Conservation (phyloP, 768 basidiomycete species). For the Suillus variegatus region DNA sequence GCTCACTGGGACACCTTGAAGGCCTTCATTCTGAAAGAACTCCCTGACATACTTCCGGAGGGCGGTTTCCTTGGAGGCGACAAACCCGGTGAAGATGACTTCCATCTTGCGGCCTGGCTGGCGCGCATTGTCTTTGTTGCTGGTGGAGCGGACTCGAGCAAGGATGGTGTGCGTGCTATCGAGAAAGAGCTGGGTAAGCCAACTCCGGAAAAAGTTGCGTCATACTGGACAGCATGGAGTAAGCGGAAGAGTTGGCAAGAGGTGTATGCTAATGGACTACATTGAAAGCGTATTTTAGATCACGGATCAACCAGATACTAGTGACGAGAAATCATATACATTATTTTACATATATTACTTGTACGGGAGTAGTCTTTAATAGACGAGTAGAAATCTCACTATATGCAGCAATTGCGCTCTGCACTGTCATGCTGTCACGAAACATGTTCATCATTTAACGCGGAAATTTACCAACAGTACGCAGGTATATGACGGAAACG, state of each 20-base stretch:
- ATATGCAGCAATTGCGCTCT: neutral
- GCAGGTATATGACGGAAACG: neutral
- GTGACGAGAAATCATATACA: neutral
- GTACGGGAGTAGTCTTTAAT: neutral
- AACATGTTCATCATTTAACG: neutral
- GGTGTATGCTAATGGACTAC: constrained; percentile 45
- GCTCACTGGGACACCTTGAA: constrained; percentile 40
- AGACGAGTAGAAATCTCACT: neutral
- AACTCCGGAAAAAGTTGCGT: constrained; percentile 38
- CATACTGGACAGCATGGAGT: constrained; percentile 48
- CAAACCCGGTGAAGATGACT: constrained; percentile 53
- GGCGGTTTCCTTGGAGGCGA: constrained; percentile 50
- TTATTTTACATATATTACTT: neutral
- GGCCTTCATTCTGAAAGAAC: constrained; percentile 39
- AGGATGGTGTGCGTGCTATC: constrained; percentile 38
- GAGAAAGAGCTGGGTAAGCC: constrained; percentile 40
- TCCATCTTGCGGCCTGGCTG: constrained; percentile 56
- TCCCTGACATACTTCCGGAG: constrained; percentile 42
- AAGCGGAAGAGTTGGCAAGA: constrained; percentile 47
- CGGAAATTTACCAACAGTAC: neutral
- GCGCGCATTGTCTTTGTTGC: constrained; percentile 43
- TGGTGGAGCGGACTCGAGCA: constrained; percentile 30
- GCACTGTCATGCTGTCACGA: neutral
- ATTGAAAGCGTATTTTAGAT: constrained; percentile 28
- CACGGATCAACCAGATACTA: neutral